Base-by-base conservation (phyloP, 805 yeast genomes). In the Pichia manshurica region DNA sequence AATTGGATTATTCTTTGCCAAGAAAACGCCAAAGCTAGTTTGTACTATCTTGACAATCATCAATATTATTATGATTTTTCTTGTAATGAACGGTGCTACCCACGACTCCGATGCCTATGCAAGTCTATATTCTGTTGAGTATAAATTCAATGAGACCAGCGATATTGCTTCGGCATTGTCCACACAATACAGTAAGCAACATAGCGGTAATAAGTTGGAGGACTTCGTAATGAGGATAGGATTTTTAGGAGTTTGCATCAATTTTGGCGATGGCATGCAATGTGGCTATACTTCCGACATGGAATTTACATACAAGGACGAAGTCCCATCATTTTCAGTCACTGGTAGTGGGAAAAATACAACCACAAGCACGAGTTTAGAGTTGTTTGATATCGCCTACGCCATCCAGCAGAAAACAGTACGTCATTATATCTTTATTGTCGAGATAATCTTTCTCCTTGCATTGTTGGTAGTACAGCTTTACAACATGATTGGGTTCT, bases 261-360 rank as follows among this genome's bases (percentile, higher is more conserved):
- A 48, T 33, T 51, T 51, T 44, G 52, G 50, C 5, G 47, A 42
- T 22, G 46, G 40, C 20, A 17, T 39, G 31, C 39, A 32, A 9
- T 52, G 55, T 45, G 55, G 52, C 13, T 52, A 52, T 36, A 49
- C 49, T 5, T 9, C 36, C 4, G 52, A 52, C 21, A 52, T 52
- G 31, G 44, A 47, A 25, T 32, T 20, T 20, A 21, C 31, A 2
- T 52, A 52, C 33, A 16, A 25, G 13, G 12, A 25, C 12, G 29
- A 45, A 20, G 53, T 52, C 16, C 55, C 55, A 4, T 49, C 51
- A 4, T 52, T 52, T 38, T 47, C 53, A 2, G 41, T 52, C n/a
- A 49, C 48, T 4, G 42, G 40, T 21, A 42, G 47, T 8, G 29
- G 23, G n/a, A 49, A 31, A 10, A 46, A 44, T 17, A 34, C 46